Percentiles rank a stretch among this genome's conserved stretches.
phyloP scores from a whole-genome alignment of 2,329 filamentous ascomycete genomes.

The Colletotrichum higginsianum region DNA sequence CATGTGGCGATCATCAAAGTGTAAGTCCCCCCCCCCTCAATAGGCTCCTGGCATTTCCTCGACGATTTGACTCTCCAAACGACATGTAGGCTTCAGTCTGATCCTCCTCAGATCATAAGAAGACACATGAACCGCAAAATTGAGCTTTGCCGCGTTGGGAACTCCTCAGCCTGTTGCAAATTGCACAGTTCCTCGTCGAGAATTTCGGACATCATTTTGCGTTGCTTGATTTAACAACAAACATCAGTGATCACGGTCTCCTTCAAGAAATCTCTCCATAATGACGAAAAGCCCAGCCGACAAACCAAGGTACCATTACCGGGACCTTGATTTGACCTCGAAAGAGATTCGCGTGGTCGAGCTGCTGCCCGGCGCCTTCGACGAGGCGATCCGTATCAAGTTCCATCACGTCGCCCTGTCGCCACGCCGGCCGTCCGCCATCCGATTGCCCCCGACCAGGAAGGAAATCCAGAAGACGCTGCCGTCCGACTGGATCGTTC shows the following conservation, averaged over 20 bases:
- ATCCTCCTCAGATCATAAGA: too few relatives aligned
- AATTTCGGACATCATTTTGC: too few relatives aligned
- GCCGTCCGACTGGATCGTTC: constrained; percentile 6
- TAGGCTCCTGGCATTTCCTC: background rate
- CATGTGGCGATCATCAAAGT: background rate
- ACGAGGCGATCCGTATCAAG: constrained; percentile 13
- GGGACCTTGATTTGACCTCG: constrained; percentile 3
- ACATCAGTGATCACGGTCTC: too few relatives aligned
- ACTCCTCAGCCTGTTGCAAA: too few relatives aligned
- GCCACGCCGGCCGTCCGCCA: background rate
- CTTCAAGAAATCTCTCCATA: too few relatives aligned
- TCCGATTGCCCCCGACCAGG: constrained; percentile 10
- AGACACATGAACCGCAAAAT: too few relatives aligned
- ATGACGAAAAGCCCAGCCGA: background rate
- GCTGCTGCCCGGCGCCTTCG: constrained; percentile 8
- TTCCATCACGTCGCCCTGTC: constrained; percentile 9
- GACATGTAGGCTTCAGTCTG: too few relatives aligned
- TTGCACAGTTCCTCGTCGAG: too few relatives aligned
- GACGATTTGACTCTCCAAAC: too few relatives aligned
- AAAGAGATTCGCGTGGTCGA: constrained; percentile 13
- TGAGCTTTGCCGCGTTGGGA: too few relatives aligned
- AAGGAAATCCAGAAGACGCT: constrained; percentile 14
- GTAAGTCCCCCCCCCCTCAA: background rate
- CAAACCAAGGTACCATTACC: constrained; percentile 10
- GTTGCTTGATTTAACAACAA: too few relatives aligned